Percentiles rank a stretch among this genome's conserved stretches.
These are phyloP conservation scores for Erucastrum elatum DNA, from an alignment of 345 rosid species.

Conservation along the genomic window DNA sequence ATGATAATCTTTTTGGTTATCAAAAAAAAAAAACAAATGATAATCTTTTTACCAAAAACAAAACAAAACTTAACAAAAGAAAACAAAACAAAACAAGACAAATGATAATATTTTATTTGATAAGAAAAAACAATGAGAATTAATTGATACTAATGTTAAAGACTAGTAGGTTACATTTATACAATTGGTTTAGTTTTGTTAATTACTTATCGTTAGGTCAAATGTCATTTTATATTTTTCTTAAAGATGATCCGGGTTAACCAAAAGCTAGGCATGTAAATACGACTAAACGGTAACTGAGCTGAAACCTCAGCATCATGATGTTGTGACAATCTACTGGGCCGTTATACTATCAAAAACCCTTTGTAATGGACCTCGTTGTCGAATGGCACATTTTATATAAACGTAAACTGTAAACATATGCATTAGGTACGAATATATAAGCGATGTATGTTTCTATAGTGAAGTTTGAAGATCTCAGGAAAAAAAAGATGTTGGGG, in stretches of 20 bases:
- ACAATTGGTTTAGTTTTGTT: neutral
- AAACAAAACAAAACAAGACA: too few species aligned
- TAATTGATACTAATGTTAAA: neutral
- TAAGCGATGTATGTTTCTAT: too few species aligned
- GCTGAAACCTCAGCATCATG: neutral
- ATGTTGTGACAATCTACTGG: neutral
- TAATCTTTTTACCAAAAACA: neutral
- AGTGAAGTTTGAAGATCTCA: too few species aligned
- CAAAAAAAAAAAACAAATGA: neutral
- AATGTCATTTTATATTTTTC: neutral
- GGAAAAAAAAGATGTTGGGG: too few species aligned
- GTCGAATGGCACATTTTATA: neutral
- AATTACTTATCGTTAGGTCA: neutral
- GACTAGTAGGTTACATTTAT: slow-evolving; percentile 24
- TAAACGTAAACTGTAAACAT: neutral
- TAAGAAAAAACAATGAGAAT: neutral
- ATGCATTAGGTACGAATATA: neutral
- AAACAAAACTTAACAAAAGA: too few species aligned
- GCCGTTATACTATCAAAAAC: neutral
- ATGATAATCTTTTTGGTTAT: neutral
- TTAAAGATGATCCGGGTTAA: neutral
- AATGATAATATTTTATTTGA: neutral
- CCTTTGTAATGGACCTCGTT: neutral
- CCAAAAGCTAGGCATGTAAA: neutral
- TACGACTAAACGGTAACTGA: neutral